Percentiles rank a stretch among this genome's conserved stretches.
Conservation (phyloP, 768 basidiomycete species). For the Termitomyces titanicus region DNA sequence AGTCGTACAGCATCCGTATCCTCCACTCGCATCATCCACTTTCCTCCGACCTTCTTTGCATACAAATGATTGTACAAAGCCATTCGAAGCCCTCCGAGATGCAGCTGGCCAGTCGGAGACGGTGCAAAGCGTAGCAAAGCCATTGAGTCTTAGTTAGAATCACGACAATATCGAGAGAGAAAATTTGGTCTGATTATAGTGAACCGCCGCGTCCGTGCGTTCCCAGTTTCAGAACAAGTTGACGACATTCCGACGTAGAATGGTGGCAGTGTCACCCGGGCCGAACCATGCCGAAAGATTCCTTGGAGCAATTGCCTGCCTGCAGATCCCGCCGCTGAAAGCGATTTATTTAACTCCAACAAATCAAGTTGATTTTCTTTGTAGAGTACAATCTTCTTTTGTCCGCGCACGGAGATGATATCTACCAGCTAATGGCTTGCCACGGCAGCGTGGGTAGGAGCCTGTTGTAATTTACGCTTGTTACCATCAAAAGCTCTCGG, state of each 20-base stretch:
- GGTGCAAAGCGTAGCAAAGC: conserved; percentile 89
- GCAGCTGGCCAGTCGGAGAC: conserved; percentile 91
- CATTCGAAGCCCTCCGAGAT: conserved; percentile 92
- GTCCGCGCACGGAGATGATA: too few relatives aligned
- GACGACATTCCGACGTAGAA: background rate
- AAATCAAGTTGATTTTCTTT: too few relatives aligned
- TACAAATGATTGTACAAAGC: conserved; percentile 91
- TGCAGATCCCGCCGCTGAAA: too few relatives aligned
- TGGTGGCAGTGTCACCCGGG: too few relatives aligned
- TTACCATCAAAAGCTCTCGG: background rate
- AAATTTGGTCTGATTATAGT: too few relatives aligned
- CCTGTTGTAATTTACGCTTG: background rate
- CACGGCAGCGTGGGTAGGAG: too few relatives aligned
- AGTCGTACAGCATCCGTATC: conserved; percentile 85
- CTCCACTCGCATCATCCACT: conserved; percentile 91
- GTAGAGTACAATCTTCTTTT: too few relatives aligned
- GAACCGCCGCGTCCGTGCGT: too few relatives aligned
- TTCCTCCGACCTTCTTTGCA: conserved; percentile 77
- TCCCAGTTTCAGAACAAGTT: background rate
- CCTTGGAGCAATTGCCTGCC: too few relatives aligned
- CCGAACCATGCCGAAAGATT: too few relatives aligned
- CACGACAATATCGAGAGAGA: background rate
- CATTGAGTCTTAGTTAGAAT: conserved; percentile 26
- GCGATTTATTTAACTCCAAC: too few relatives aligned
- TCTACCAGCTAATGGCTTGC: too few relatives aligned